Percentiles rank a stretch among this genome's conserved stretches.
Evolutionary conservation across 2,329 filamentous ascomycete genomes (phyloP).

Genomic region (Byssothecium circinans): DNA sequence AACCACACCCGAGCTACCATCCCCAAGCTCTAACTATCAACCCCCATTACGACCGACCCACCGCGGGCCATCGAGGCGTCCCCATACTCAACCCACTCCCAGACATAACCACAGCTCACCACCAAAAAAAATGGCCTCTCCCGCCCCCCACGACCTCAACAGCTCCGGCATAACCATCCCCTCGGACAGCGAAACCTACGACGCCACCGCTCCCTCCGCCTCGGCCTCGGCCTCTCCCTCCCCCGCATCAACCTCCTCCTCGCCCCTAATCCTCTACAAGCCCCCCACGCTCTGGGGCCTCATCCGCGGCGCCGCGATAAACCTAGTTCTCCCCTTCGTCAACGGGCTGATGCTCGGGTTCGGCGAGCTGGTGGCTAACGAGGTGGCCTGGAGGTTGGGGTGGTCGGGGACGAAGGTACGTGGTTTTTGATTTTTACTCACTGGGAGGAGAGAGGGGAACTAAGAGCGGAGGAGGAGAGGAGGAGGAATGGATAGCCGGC

Average conservation of each 20-base stretch:
- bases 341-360: constrained; percentile 99
- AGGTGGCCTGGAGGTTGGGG: constrained; percentile 87
- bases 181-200: constrained; percentile 84
- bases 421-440: constrained; percentile 3
- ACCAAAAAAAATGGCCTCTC: constrained; percentile 24
- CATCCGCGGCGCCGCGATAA: constrained; percentile 87
- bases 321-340: constrained; percentile 90
- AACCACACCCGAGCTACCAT: constrained; percentile 5
- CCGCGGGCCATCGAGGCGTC: not conserved
- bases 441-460: not conserved
- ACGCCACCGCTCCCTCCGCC: constrained; percentile 60
- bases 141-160: constrained; percentile 54
- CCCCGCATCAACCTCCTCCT: constrained; percentile 62
- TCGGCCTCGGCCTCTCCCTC: constrained; percentile 64
- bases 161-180: constrained; percentile 76
- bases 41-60: not conserved
- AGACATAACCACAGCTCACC: no score
- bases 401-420: constrained; percentile 93
- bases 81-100: constrained; percentile 1
- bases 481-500: no score
- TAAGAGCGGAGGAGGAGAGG: no score
- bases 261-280: constrained; percentile 80
- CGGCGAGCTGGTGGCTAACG: constrained; percentile 94
- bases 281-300: constrained; percentile 87
- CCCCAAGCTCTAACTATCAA: constrained; percentile 3